Base-by-base conservation (phyloP, 768 basidiomycete species). In the Hemileccinum rubropunctum region DNA sequence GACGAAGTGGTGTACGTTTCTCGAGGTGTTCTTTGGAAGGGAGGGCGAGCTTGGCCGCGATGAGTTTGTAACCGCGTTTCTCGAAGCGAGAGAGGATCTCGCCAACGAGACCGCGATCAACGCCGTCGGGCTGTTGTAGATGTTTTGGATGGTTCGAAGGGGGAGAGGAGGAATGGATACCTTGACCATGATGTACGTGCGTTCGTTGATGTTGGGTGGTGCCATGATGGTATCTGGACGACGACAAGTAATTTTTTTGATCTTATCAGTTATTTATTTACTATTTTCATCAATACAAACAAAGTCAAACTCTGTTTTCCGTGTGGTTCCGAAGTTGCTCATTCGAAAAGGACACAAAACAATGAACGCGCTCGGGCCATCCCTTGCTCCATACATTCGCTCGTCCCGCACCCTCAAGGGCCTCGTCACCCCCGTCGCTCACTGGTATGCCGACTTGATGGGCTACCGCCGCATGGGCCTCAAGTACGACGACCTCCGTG, bases 131-230 rank as follows among this genome's bases (percentile, higher is more conserved):
- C 95, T 97, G 63, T 15, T 53, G 20, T 27, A 4, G 23, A 39
- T 21, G n/a, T 35, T 18, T 13, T 10, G 28, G 30, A 32, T 23
- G 15, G n/a, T 17, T 26, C 36, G 4, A 26, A 43, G 18, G 13
- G 12, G 33, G 32, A 11, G 10, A 18, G 17, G 6, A 38, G 14
- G 4, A 1, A 2, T 12, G 27, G 9, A 35, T 52, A 86, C 91
- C 93, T 98, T 99, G 86, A 98, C 82, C 95, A 98, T 98, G 80
- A 98, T 98, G 78, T 95, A 98, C 72, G 95, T 95, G 72, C 91
- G 92, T 71, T 98, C 94, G 52, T 61, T 62, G 38, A 1, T 23
- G n/a, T 14, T 35, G 41, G 30, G 88, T 88, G 68, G 26, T 36
- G 60, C 70, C 56, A 65, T 44, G 58, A 58, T 64, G 59, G 58